Conservation (phyloP, 306 rosid species). For the Cucumis cinereus region DNA sequence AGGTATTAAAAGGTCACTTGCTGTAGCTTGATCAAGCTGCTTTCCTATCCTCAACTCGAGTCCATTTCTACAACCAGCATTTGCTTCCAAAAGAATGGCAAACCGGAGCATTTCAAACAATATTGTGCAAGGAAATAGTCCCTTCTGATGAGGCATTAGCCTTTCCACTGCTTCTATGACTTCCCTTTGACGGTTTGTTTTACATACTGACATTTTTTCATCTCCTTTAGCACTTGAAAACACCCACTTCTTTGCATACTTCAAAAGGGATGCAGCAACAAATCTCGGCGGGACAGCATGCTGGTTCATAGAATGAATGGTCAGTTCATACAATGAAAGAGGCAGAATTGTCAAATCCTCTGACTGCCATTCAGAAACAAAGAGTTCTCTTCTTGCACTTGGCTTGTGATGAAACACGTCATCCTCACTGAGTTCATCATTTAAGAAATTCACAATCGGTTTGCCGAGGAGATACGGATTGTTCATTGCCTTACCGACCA, state of each 20-base stretch:
- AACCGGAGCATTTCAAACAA: slow-evolving; percentile 26
- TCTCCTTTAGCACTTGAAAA: background rate
- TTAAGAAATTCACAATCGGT: slow-evolving; percentile 12
- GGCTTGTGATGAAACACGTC: slow-evolving; percentile 3
- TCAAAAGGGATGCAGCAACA: slow-evolving; percentile 27
- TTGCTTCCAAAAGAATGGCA: slow-evolving; percentile 20
- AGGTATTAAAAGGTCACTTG: slow-evolving; percentile 28
- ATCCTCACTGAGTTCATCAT: slow-evolving; percentile 10
- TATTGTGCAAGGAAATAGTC: slow-evolving; percentile 21
- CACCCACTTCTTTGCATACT: slow-evolving; percentile 32
- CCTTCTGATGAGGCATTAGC: slow-evolving; percentile 27
- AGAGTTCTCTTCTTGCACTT: slow-evolving; percentile 32
- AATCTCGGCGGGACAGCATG: slow-evolving; percentile 15
- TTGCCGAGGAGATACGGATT: slow-evolving; percentile 34
- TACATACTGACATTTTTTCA: slow-evolving; percentile 8
- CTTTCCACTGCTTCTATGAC: slow-evolving; percentile 43
- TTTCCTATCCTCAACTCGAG: slow-evolving; percentile 36
- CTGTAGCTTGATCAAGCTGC: slow-evolving; percentile 35
- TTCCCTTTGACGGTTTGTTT: slow-evolving; percentile 25
- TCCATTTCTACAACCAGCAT: slow-evolving; percentile 24
- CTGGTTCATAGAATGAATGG: slow-evolving; percentile 22
- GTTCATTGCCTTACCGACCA: slow-evolving; percentile 18
- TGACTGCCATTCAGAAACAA: slow-evolving; percentile 15
- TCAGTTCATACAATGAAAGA: slow-evolving; percentile 27
- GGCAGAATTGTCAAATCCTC: slow-evolving; percentile 35